phyloP scores from a whole-genome alignment of 1,139 yeast species.

The Geotrichum histeridarum region DNA sequence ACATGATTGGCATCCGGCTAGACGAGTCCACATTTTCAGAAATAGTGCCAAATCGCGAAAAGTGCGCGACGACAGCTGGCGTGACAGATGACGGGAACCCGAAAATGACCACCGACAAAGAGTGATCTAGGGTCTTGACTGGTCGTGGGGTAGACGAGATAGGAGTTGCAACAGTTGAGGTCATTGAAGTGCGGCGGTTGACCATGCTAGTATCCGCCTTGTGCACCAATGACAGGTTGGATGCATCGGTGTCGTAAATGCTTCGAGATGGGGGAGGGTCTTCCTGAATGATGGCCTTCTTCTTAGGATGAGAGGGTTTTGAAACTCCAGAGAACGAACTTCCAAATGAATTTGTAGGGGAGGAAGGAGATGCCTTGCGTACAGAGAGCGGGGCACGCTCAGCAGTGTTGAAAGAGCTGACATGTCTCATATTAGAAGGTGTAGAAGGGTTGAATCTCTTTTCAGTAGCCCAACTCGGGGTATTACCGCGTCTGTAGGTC shows the following conservation, averaged over 20 bases:
- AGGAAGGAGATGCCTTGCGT: constrained; percentile 18
- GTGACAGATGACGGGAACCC: constrained; percentile 82
- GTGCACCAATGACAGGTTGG: not conserved
- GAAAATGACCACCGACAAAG: constrained; percentile 68
- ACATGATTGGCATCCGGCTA: constrained; percentile 16
- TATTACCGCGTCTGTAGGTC: constrained; percentile 1
- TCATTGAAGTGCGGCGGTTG: constrained; percentile 16
- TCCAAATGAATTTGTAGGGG: constrained; percentile 21
- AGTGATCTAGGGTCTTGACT: constrained; percentile 14
- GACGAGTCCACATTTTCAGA: constrained; percentile 59
- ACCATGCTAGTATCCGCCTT: constrained; percentile 19
- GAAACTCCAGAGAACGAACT: constrained; percentile 30
- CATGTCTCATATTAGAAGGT: constrained; percentile 17
- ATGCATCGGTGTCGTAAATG: constrained; percentile 29
- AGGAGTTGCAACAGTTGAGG: constrained; percentile 11
- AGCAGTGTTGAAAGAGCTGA: constrained; percentile 18
- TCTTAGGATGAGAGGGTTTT: constrained; percentile 28
- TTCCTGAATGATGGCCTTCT: constrained; percentile 26
- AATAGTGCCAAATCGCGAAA: constrained; percentile 73
- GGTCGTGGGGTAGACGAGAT: constrained; percentile 8
- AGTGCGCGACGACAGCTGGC: constrained; percentile 62
- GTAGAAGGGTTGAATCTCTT: constrained; percentile 8
- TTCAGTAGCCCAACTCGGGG: constrained; percentile 20
- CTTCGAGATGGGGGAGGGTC: constrained; percentile 38
- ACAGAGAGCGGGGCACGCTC: constrained; percentile 14